phyloP scores from a whole-genome alignment of 83 land plant species.

The Larix sibirica region DNA sequence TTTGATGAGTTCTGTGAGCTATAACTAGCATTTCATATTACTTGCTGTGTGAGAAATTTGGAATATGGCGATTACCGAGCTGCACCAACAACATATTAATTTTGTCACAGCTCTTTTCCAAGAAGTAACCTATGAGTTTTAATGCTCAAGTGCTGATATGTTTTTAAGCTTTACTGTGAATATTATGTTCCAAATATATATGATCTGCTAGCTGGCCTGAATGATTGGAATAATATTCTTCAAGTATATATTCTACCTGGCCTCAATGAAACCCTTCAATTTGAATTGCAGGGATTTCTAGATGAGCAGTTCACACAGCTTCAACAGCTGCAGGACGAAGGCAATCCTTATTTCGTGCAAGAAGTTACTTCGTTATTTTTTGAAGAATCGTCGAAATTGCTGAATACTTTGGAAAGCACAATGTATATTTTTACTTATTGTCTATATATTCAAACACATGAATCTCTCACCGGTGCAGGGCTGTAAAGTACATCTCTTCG shows the following conservation, averaged over 20 bases:
- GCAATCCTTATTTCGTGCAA: slow-evolving; percentile 62
- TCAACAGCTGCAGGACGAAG: slow-evolving; percentile 65
- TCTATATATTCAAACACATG: too few species aligned
- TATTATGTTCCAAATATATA: neutral
- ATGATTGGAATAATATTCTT: neutral
- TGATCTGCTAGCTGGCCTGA: neutral
- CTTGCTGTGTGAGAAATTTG: too few species aligned
- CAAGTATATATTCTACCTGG: neutral
- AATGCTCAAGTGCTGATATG: neutral
- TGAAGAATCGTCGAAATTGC: slow-evolving; percentile 45
- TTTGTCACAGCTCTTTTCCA: neutral
- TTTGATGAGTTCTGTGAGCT: too few species aligned
- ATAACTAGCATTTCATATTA: too few species aligned
- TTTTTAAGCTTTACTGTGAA: neutral
- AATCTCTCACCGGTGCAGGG: too few species aligned
- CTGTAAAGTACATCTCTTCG: neutral
- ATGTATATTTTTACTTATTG: neutral
- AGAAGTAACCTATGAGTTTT: neutral
- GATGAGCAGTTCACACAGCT: slow-evolving; percentile 72
- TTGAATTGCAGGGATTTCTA: slow-evolving; percentile 42
- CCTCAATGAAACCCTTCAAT: neutral
- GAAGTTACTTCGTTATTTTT: slow-evolving; percentile 69
- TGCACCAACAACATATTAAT: neutral
- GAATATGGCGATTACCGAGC: neutral
- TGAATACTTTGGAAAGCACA: slow-evolving; percentile 24